Evolutionary conservation across 2,329 filamentous ascomycete species (phyloP), one percentile per base, ranked within the genome.

Genomic region (Geosmithia morbida): DNA sequence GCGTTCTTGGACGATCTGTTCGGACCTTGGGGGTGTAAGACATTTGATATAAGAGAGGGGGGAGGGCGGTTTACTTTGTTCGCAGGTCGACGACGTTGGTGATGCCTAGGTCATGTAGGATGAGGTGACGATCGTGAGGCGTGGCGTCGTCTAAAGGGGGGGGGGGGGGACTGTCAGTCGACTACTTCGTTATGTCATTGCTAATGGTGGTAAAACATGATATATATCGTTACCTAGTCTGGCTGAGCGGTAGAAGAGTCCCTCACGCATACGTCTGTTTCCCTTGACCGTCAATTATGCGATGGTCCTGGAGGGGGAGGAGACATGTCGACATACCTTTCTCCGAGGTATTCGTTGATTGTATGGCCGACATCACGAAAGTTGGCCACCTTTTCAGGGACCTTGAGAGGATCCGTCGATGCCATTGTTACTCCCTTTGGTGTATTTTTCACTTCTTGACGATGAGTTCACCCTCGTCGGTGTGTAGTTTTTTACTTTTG

Each of bases 71-170:
- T 26, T 71, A 86, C 79, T 82, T 79, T 51, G 87, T 86, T 48
- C 88, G 77, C 11, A 94, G 68, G 65, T 94, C 88, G 50, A 94
- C 74, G 41, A 94, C 75, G 2, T 80, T 86, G 53, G 72, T 76
- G 52, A 94, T 75, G 19, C 75, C 71, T 54, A 82, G 72, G 30
- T 78, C 71, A 7, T 79, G 63, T 10, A 67, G 62, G 11, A 94
- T 70, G 30, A 68, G 65, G 33, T 68, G 59, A 48, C 76, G 75
- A 62, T 94, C 88, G 37, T 68, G 59, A 18, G 70, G 57, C 0
- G 84, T 83, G 37, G 86, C 85, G 60, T 87, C 79, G 57, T 94
- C 87, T 72, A 49, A 7, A 30, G 18, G 8, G 26, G 6, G 29
- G 11, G 29, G 7, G 11, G 33, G 14, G 33, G 33, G 11, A 37